Evolutionary conservation across 140 eudicot genomes (phyloP), one percentile per base, ranked within the genome.

Genomic region (Senecio squalidus): DNA sequence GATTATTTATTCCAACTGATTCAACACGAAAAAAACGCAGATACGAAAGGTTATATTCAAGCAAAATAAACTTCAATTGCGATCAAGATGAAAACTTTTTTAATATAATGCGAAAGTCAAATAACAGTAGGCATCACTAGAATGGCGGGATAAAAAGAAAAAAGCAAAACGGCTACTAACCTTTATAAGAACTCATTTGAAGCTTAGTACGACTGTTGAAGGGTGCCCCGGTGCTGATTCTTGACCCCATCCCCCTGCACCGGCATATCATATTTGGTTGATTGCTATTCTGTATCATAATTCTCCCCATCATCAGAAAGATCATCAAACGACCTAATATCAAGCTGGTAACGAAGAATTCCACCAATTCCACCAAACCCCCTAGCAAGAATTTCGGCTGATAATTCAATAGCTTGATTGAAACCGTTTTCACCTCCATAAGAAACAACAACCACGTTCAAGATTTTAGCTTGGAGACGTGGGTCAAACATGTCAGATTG

Each of bases 351-450:
- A 9, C 86, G 69, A 39, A 80, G 77, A 48, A 80, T 71, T 16
- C 82, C 86, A 40, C 82, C 86, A 46, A 80, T 80, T 15, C 86
- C 86, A 31, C 86, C 86, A 58, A 80, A 80, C 1, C 80, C 86
- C 18, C 82, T 60, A 14, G 83, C 74, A 3, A 81, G 78, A 39
- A 81, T 76, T 66, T 81, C 0, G 87, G 29, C 1, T n/a, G 87
- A 76, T 24, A 73, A 20, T 38, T 73, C 83, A 60, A 81, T 81
- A 5, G 87, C 80, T 61, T 76, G 80, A 55, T 80, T 72, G 58
- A 80, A 80, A 45, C 86, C 82, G 23, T 66, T 72, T 39, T 76
- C 79, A 7, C 86, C 86, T 18, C 86, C 86, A 41, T 80, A 80
- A 6, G 82, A 80, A 45, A 80, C 86, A 48, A 75, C 86, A 18